Conservation (phyloP, 352 stramenopile genomes). For the Pythium scleroteichum region DNA sequence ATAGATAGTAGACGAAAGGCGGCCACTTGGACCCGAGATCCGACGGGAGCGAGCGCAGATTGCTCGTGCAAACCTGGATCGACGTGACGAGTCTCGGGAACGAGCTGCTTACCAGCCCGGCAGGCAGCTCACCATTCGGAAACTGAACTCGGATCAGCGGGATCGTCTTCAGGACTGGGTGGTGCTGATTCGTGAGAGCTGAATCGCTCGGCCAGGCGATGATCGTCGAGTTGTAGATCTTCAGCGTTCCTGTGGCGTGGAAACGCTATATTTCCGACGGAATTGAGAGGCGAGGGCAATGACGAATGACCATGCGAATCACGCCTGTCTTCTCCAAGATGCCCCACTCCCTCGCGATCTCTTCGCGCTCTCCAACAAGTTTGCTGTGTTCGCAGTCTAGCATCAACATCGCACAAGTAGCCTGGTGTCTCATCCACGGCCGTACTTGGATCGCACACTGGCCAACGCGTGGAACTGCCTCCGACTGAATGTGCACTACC, state of each 20-base stretch:
- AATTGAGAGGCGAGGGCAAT: constrained; percentile 31
- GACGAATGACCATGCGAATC: constrained; percentile 29
- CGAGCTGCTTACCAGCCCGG: constrained; percentile 5
- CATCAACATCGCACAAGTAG: constrained; percentile 31
- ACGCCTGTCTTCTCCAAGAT: constrained; percentile 25
- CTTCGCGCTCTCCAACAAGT: neutral
- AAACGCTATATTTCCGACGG: constrained; percentile 29
- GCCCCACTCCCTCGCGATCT: constrained; percentile 23
- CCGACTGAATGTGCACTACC: constrained; percentile 28
- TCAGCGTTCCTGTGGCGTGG: constrained; percentile 20
- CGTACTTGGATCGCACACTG: constrained; percentile 32
- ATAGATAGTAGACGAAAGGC: neutral
- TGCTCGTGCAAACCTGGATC: constrained; percentile 23
- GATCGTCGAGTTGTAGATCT: constrained; percentile 45
- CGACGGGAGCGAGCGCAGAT: constrained; percentile 11
- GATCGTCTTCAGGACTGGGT: constrained; percentile 25
- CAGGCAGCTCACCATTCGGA: constrained; percentile 13
- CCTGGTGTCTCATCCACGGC: constrained; percentile 24
- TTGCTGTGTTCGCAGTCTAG: constrained; percentile 30
- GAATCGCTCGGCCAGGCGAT: constrained; percentile 26
- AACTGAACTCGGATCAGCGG: constrained; percentile 30
- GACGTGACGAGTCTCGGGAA: constrained; percentile 16
- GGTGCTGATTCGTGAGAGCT: constrained; percentile 29
- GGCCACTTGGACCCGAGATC: constrained; percentile 20
- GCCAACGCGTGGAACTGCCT: neutral